Percentiles rank a stretch among this genome's conserved stretches.
These are phyloP conservation scores for Xylaria palmicola DNA, from an alignment of 495 filamentous ascomycete genomes.

Conservation along the genomic window DNA sequence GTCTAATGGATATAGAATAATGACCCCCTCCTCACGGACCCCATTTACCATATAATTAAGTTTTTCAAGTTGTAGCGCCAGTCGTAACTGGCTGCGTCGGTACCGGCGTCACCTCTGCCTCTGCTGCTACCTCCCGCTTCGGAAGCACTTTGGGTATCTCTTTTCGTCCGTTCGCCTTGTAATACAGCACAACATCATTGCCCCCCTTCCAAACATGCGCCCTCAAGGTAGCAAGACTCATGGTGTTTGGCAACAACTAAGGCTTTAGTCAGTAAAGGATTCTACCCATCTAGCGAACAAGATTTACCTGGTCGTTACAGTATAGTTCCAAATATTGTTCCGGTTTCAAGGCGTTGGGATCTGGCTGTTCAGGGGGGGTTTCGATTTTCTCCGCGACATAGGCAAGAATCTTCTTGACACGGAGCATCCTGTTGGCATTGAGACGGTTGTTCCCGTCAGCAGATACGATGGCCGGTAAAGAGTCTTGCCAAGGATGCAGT, in stretches of 20 bases:
- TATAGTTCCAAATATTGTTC: constrained; percentile 94
- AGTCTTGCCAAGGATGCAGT: constrained; percentile 77
- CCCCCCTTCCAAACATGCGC: constrained; percentile 90
- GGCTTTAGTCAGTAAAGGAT: constrained; percentile 17
- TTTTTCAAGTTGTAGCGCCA: constrained; percentile 21
- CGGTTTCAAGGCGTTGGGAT: constrained; percentile 64
- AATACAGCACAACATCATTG: constrained; percentile 84
- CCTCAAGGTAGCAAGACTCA: constrained; percentile 88
- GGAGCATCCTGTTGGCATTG: constrained; percentile 95
- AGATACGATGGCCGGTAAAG: constrained; percentile 66
- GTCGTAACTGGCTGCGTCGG: constrained; percentile 14
- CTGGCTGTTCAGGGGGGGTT: constrained; percentile 47
- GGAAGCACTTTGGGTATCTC: constrained; percentile 40
- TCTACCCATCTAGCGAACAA: not conserved
- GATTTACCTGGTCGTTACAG: constrained; percentile 82
- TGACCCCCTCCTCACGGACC: constrained; percentile 14
- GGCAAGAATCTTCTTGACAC: constrained; percentile 89
- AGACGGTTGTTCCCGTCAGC: constrained; percentile 77
- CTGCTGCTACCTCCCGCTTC: constrained; percentile 18
- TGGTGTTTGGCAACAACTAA: constrained; percentile 58
- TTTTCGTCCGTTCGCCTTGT: constrained; percentile 85
- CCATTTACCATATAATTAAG: not conserved
- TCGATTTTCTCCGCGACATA: constrained; percentile 94
- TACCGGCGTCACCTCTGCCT: constrained; percentile 23
- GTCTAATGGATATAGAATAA: constrained; percentile 16